phyloP scores from a whole-genome alignment of 257 asterid genomes.

The Rubia yunnanensis region DNA sequence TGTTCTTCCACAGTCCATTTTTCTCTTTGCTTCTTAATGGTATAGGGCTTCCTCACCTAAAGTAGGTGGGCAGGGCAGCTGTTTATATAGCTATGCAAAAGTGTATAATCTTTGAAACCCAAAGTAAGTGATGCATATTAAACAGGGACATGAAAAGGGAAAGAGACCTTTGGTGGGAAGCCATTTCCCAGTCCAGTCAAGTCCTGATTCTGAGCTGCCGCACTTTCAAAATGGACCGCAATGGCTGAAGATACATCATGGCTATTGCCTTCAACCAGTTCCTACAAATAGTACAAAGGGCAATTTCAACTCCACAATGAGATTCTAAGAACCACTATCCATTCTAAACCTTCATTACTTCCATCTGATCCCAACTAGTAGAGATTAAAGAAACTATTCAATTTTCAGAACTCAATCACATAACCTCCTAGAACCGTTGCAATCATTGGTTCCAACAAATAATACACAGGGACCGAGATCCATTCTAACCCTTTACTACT shows the following conservation, averaged over 20 bases:
- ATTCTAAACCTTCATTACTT: neutral
- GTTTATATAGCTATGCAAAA: conserved; percentile 22
- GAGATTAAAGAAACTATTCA: neutral
- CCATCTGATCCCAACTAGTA: neutral
- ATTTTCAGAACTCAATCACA: neutral
- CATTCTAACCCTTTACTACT: neutral
- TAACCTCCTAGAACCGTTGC: neutral
- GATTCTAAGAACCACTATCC: neutral
- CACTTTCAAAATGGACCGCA: conserved; percentile 21
- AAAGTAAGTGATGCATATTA: neutral
- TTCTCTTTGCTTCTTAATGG: conserved; percentile 74
- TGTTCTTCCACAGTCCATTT: conserved; percentile 90
- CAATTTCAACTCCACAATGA: neutral
- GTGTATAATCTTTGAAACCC: conserved; percentile 7
- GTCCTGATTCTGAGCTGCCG: conserved; percentile 22
- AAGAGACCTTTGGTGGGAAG: conserved; percentile 49
- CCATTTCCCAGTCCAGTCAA: conserved; percentile 23
- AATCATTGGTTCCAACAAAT: neutral
- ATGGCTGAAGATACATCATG: conserved; percentile 19
- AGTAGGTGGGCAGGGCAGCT: conserved; percentile 8
- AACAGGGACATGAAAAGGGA: conserved; percentile 9
- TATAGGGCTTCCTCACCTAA: conserved; percentile 82
- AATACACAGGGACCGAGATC: neutral
- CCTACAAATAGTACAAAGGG: conserved; percentile 27
- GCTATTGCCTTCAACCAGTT: conserved; percentile 31